Evolutionary conservation across 352 stramenopile genomes (phyloP).

Genomic region (Aphanomyces invadans): DNA sequence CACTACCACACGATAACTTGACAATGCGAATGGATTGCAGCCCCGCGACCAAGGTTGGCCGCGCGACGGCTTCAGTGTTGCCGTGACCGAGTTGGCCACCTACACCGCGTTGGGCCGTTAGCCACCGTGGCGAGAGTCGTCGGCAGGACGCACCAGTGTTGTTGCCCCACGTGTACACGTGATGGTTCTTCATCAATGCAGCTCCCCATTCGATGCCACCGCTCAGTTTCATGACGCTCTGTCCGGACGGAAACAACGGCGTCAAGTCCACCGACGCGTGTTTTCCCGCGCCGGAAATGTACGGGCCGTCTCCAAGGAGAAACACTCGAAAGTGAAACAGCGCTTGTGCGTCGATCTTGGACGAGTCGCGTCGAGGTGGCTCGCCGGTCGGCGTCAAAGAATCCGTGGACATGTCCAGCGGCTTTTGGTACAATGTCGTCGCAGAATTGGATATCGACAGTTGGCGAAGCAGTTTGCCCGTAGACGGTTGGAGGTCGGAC

Average conservation of each 20-base stretch:
- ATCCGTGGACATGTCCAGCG: neutral
- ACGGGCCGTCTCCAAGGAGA: neutral
- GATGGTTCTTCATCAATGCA: slow-evolving; percentile 40
- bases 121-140: neutral
- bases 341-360: neutral
- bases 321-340: neutral
- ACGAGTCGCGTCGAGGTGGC: neutral
- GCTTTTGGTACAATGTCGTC: neutral
- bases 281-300: neutral
- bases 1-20: slow-evolving; percentile 42
- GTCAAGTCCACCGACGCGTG: neutral
- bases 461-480: neutral
- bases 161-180: slow-evolving; percentile 43
- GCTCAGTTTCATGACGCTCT: slow-evolving; percentile 34
- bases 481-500: neutral
- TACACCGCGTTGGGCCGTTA: neutral
- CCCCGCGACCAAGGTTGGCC: slow-evolving; percentile 32
- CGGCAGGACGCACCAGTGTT: slow-evolving; percentile 32
- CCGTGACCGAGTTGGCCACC: slow-evolving; percentile 46
- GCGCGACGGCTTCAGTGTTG: slow-evolving; percentile 25
- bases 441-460: neutral
- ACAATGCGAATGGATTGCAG: slow-evolving; percentile 32
- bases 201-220: slow-evolving; percentile 47
- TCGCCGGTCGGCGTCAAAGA: neutral
- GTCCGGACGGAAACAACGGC: neutral